These are phyloP conservation scores for Silene coronaria DNA, from an alignment of 179 eudicot genomes.

Conservation along the genomic window DNA sequence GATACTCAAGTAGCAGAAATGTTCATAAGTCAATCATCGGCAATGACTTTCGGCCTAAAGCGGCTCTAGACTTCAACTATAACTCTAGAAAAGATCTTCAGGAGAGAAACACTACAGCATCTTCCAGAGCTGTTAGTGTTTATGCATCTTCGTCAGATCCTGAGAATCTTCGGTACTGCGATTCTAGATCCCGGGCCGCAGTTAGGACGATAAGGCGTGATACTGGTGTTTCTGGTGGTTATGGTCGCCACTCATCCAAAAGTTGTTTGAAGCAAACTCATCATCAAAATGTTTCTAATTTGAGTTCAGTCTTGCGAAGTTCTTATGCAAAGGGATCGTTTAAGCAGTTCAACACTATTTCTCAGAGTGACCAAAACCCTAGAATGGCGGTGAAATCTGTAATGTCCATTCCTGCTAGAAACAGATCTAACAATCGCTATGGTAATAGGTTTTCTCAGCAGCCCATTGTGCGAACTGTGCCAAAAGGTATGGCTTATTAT, in stretches of 20 bases:
- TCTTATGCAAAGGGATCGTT: slow-evolving; percentile 38
- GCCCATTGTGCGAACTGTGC: slow-evolving; percentile 44
- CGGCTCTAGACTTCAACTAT: slow-evolving; percentile 29
- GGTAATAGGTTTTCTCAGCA: slow-evolving; percentile 49
- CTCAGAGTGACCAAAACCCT: slow-evolving; percentile 45
- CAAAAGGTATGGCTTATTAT: slow-evolving; percentile 48
- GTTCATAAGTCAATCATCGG: slow-evolving; percentile 32
- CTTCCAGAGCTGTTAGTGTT: slow-evolving; percentile 59
- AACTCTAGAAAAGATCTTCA: slow-evolving; percentile 30
- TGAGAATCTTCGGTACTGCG: slow-evolving; percentile 81
- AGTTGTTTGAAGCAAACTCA: slow-evolving; percentile 41
- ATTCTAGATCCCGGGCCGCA: slow-evolving; percentile 54
- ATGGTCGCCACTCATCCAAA: slow-evolving; percentile 56
- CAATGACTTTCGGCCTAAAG: slow-evolving; percentile 39
- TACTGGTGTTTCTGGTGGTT: slow-evolving; percentile 79
- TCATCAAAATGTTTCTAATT: slow-evolving; percentile 36
- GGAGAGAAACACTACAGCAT: slow-evolving; percentile 34
- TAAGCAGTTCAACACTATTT: slow-evolving; percentile 28
- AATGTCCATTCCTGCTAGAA: slow-evolving; percentile 24
- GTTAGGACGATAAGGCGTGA: slow-evolving; percentile 82
- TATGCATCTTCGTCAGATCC: slow-evolving; percentile 92
- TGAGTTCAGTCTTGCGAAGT: slow-evolving; percentile 37
- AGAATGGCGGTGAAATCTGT: slow-evolving; percentile 34
- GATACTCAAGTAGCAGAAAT: slow-evolving; percentile 31
- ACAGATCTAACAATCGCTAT: slow-evolving; percentile 47